These are phyloP conservation scores for Scheffersomyces cryptocercus DNA, from an alignment of 1,139 yeast genomes.

Conservation along the genomic window DNA sequence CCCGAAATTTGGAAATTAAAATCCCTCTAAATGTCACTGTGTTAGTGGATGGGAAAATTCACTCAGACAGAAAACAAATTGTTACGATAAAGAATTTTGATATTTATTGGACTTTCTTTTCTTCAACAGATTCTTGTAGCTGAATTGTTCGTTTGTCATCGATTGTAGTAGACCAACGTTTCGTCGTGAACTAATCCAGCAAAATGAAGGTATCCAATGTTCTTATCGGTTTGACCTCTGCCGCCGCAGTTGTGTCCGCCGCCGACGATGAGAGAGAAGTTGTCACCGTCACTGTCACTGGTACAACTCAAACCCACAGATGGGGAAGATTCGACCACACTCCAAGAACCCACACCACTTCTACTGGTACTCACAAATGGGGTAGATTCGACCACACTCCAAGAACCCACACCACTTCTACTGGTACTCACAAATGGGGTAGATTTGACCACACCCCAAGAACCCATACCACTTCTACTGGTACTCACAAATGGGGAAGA, in stretches of 20 bases:
- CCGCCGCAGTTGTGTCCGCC: slow-evolving; percentile 21
- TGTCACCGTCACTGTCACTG: slow-evolving; percentile 28
- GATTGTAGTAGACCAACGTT: not conserved
- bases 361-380: slow-evolving; percentile 36
- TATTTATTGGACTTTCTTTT: not conserved
- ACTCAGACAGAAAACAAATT: too few species aligned
- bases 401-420: slow-evolving; percentile 20
- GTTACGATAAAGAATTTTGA: not conserved
- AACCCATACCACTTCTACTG: slow-evolving; percentile 33
- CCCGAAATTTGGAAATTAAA: too few species aligned
- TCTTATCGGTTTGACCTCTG: slow-evolving; percentile 21
- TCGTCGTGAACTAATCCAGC: not conserved
- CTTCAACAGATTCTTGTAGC: not conserved
- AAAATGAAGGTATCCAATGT: slow-evolving; percentile 25
- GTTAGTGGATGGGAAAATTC: too few species aligned
- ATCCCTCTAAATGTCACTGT: too few species aligned
- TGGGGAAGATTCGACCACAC: slow-evolving; percentile 57
- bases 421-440: slow-evolving; percentile 49
- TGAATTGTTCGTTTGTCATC: not conserved
- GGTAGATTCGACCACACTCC: slow-evolving; percentile 46
- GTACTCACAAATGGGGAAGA: slow-evolving; percentile 49
- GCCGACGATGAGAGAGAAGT: slow-evolving; percentile 25
- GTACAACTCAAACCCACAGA: slow-evolving; percentile 38
- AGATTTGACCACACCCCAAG: slow-evolving; percentile 48
- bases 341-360: slow-evolving; percentile 25